Percentiles rank a stretch among this genome's conserved stretches.
These are phyloP conservation scores for Cyberlindnera sargentensis DNA, from an alignment of 805 yeast genomes.

Conservation along the genomic window DNA sequence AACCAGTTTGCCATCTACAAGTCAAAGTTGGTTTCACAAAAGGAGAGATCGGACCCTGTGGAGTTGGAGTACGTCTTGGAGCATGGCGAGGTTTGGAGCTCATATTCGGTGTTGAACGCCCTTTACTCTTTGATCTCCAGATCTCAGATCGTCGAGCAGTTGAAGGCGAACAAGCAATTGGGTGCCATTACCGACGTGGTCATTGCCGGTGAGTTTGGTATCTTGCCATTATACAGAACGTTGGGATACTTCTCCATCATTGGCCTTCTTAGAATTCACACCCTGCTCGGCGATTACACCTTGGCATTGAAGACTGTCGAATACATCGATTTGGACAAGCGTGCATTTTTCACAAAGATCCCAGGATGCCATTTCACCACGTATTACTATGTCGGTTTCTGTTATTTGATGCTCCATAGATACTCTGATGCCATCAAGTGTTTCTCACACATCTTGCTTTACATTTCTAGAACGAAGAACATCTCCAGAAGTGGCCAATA, in stretches of 20 bases:
- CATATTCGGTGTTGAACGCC: slow-evolving; percentile 41
- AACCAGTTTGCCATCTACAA: slow-evolving; percentile 37
- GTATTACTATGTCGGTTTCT: slow-evolving; percentile 44
- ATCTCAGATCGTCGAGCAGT: slow-evolving; percentile 20
- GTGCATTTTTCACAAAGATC: slow-evolving; percentile 39
- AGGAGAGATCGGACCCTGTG: slow-evolving; percentile 19
- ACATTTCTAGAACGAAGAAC: slow-evolving; percentile 39
- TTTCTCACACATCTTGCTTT: slow-evolving; percentile 39
- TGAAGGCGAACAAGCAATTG: slow-evolving; percentile 9
- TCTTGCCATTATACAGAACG: slow-evolving; percentile 35
- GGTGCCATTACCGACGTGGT: slow-evolving; percentile 14
- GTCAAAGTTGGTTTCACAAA: slow-evolving; percentile 28
- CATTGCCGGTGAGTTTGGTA: slow-evolving; percentile 38
- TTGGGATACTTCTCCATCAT: slow-evolving; percentile 42
- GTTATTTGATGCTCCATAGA: slow-evolving; percentile 43
- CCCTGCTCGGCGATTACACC: slow-evolving; percentile 41
- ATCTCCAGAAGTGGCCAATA: slow-evolving; percentile 37
- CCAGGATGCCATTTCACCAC: slow-evolving; percentile 45
- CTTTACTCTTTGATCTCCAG: slow-evolving; percentile 38
- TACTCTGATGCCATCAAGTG: slow-evolving; percentile 44
- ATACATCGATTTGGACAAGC: slow-evolving; percentile 38
- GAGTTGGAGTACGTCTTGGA: slow-evolving; percentile 33
- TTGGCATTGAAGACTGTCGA: slow-evolving; percentile 43
- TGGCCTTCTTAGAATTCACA: slow-evolving; percentile 43
- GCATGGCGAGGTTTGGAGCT: slow-evolving; percentile 37